Evolutionary conservation across 495 filamentous ascomycete genomes (phyloP).

Genomic region (Penicilliopsis zonata): DNA sequence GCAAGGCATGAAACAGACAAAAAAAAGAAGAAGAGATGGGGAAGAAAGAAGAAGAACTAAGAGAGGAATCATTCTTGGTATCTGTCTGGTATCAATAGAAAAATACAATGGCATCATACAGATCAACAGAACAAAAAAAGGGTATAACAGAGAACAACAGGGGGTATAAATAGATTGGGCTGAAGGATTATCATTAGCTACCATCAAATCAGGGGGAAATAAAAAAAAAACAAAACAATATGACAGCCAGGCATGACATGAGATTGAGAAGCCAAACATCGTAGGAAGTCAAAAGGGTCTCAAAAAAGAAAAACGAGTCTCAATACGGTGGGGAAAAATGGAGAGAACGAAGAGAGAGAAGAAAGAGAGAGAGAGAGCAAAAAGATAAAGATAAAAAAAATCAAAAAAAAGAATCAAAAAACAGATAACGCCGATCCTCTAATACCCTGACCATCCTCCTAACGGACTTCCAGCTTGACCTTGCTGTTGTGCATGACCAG

Average conservation of each 20-base stretch:
- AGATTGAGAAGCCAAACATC: neutral
- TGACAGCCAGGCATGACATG: constrained; percentile 3
- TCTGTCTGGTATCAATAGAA: no score
- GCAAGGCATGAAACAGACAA: no score
- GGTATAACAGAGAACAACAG: neutral
- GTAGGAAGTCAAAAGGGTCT: no score
- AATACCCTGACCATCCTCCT: constrained; percentile 34
- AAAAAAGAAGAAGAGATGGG: no score
- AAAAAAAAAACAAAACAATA: constrained; percentile 5
- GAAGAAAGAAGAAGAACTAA: neutral
- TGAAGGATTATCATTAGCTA: constrained; percentile 2
- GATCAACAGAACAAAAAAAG: neutral
- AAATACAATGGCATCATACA: neutral
- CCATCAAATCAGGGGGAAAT: no score
- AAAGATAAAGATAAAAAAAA: constrained; percentile 7
- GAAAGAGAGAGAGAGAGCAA: constrained; percentile 5
- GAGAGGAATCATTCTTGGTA: no score
- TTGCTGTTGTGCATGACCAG: constrained; percentile 30
- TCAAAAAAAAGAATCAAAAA: constrained; percentile 6
- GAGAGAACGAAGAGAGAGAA: constrained; percentile 8
- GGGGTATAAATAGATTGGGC: neutral
- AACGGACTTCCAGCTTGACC: constrained; percentile 32
- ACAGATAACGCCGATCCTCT: constrained; percentile 6
- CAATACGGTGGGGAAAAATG: neutral
- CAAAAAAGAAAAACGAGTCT: constrained; percentile 2